phyloP scores from a whole-genome alignment of 495 filamentous ascomycete genomes.

The Daldinia loculata region DNA sequence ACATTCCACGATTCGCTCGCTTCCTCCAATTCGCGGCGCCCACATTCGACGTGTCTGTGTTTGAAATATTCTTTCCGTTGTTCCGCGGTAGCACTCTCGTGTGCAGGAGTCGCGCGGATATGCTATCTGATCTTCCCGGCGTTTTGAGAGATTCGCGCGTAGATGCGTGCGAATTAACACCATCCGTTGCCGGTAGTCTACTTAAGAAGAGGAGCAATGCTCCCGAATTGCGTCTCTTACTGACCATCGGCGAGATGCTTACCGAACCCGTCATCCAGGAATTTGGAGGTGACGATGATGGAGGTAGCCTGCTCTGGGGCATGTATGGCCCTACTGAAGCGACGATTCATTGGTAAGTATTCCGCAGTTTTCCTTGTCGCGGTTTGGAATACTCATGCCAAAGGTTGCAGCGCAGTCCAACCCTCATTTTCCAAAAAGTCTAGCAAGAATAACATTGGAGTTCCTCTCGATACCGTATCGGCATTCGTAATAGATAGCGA shows the following conservation, averaged over 20 bases:
- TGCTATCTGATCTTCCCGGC: conserved; percentile 74
- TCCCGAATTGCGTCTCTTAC: conserved; percentile 68
- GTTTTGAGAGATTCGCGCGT: conserved; percentile 70
- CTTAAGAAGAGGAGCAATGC: conserved; percentile 67
- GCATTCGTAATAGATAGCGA: conserved; percentile 65
- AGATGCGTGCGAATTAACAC: conserved; percentile 84
- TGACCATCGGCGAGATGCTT: conserved; percentile 91
- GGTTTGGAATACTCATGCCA: conserved; percentile 1
- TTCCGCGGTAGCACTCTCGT: conserved; percentile 75
- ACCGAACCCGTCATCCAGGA: conserved; percentile 74
- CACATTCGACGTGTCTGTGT: conserved; percentile 88
- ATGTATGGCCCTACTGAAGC: conserved; percentile 93
- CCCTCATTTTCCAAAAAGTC: conserved; percentile 48
- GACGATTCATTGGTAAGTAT: conserved; percentile 70
- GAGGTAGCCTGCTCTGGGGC: conserved; percentile 69
- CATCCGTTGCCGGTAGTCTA: conserved; percentile 77
- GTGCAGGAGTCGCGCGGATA: conserved; percentile 66
- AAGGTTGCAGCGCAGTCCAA: conserved; percentile 51
- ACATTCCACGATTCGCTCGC: conserved; percentile 74
- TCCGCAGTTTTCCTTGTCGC: background rate
- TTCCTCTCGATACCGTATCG: conserved; percentile 78
- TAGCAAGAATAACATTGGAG: conserved; percentile 72
- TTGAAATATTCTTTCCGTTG: conserved; percentile 87
- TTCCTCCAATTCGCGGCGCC: conserved; percentile 90
- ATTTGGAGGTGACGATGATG: conserved; percentile 64